Base-by-base conservation (phyloP, 495 filamentous ascomycete species). In the Rostrohypoxylon terebratum region DNA sequence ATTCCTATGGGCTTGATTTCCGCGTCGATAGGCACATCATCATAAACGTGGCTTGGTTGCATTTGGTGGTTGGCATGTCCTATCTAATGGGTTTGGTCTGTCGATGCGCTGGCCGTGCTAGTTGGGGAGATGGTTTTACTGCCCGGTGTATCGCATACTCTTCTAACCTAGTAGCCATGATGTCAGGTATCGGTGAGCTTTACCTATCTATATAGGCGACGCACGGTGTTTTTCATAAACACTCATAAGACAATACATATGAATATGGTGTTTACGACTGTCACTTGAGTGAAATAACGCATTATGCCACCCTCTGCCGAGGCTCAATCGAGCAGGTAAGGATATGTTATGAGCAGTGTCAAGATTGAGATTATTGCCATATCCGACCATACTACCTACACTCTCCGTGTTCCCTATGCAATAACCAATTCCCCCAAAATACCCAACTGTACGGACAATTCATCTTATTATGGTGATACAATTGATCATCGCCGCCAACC, bases 71-170 rank as follows among this genome's bases (percentile, higher is more conserved):
- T 63, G 11, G 11, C 33, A 20, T 38, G 23, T 23, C 18, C 8
- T 45, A 45, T 4, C 45, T 13, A 25, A 13, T 1, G 23, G 28
- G n/a, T 53, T 16, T 13, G 23, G 60, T 42, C 60, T 0, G n/a
- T 31, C 47, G 20, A 20, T 23, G 11, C 3, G 20, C 33, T 3
- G 18, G 21, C 20, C 13, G 53, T 63, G 18, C 28, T 20, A 25
- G 20, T 16, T 23, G 33, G 9, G 21, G 1, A 28, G 44, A 28
- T 4, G 61, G 78, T 89, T 0, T 89, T 83, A 20, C 18, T 45
- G 42, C 42, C n/a, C 8, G 3, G 16, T n/a, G 16, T 45, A 20
- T n/a, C 42, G 16, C 16, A 20, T 20, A 18, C 42, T 45, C 13
- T 9, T 45, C 42, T 5, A 13, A 20, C 42, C 42, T 45, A 9